Conservation (phyloP, 2,329 filamentous ascomycete species). For the Fusarium praegraminearum region DNA sequence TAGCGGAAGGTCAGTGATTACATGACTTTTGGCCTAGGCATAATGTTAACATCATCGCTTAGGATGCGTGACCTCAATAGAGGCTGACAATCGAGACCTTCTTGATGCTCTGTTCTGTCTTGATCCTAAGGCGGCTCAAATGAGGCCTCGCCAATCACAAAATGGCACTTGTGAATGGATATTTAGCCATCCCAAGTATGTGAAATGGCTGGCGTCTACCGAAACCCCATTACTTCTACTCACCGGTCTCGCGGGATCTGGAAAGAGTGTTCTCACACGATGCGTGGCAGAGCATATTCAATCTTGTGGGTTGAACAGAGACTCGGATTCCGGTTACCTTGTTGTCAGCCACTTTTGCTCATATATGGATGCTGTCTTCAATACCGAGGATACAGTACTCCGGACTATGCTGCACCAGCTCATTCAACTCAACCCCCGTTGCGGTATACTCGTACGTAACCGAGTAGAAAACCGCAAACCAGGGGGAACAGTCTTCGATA, state of each 20-base stretch:
- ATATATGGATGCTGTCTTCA: not conserved
- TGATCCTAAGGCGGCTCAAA: not conserved
- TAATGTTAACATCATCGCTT: rapidly evolving
- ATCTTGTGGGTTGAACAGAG: not conserved
- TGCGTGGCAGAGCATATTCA: not conserved
- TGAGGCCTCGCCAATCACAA: not conserved
- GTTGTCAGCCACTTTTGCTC: not conserved
- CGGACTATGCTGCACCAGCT: not conserved
- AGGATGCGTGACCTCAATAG: not conserved
- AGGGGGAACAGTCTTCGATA: not conserved
- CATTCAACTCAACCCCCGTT: not conserved
- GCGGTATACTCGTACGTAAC: not conserved
- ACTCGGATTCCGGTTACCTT: not conserved
- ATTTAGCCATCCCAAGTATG: not conserved
- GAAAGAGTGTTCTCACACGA: not conserved
- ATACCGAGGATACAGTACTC: not conserved
- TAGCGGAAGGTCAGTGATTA: not conserved
- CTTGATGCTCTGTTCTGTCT: not conserved
- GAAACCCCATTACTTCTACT: not conserved
- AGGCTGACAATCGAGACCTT: not conserved
- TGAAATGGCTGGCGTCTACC: not conserved
- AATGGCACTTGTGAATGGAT: not conserved
- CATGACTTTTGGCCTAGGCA: not conserved
- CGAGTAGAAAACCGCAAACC: not conserved
- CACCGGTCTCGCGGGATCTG: not conserved